Percentiles rank a stretch among this genome's conserved stretches.
Evolutionary conservation across 768 basidiomycete species (phyloP).

Genomic region (Xanthoconium stramineum): DNA sequence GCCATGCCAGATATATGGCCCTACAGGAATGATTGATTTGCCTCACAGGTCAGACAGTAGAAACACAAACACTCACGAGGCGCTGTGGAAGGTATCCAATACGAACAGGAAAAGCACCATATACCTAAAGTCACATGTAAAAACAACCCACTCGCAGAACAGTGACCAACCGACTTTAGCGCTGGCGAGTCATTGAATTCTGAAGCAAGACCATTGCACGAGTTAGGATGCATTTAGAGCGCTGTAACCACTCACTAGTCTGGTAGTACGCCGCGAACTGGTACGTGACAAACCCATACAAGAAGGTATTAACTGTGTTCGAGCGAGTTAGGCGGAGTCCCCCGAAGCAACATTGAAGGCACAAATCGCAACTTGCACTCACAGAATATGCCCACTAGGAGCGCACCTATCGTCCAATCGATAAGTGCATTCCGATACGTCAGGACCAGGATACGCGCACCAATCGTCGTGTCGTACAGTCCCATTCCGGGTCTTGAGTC

Average conservation of each 20-base stretch:
- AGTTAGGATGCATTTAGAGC: neutral
- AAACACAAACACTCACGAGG: constrained; percentile 12
- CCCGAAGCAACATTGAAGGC: neutral
- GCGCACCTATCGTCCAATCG: neutral
- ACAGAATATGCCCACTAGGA: neutral
- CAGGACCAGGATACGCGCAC: neutral
- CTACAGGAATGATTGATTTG: neutral
- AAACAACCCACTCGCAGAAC: neutral
- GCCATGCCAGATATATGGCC: constrained; percentile 19
- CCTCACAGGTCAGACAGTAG: too few relatives aligned
- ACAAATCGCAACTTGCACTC: neutral
- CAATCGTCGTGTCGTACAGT: neutral
- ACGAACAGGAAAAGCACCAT: constrained; percentile 17
- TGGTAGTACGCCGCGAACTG: neutral
- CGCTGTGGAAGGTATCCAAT: constrained; percentile 19
- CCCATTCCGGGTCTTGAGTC: neutral
- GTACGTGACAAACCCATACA: constrained; percentile 34
- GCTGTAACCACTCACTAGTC: constrained; percentile 18
- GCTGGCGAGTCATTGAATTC: constrained; percentile 14
- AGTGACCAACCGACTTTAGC: constrained; percentile 2
- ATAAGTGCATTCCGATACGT: neutral
- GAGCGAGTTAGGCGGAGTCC: neutral
- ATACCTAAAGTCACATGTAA: neutral
- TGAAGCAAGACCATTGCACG: neutral
- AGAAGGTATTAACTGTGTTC: constrained; percentile 14